A percentile compares a stretch with the other conserved stretches of the same genome.
Evolutionary conservation across 2,329 filamentous ascomycete genomes (phyloP).

Genomic region (Sordariomycetes sp.): DNA sequence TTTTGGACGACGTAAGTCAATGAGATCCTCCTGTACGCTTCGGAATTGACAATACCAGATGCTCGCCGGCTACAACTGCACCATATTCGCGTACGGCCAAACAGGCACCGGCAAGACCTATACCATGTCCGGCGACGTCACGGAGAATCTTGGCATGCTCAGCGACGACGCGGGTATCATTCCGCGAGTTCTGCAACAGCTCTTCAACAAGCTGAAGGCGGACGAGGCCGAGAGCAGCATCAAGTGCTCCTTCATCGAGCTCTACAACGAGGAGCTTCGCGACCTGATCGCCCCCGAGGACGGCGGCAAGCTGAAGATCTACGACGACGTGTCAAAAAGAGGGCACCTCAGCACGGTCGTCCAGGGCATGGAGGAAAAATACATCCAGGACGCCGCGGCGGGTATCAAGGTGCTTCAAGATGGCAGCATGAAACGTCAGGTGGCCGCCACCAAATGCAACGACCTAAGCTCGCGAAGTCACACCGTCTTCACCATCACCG

Average conservation of each 20-base stretch:
- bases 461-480: constrained; percentile 95
- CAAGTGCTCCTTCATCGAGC: constrained; percentile 96
- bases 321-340: constrained; percentile 79
- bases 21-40: not conserved
- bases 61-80: constrained; percentile 91
- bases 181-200: constrained; percentile 75
- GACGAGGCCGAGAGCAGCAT: constrained; percentile 79
- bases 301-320: constrained; percentile 83
- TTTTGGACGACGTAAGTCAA: constrained; percentile 74
- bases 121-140: constrained; percentile 98
- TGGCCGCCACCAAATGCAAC: constrained; percentile 99
- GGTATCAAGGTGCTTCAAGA: constrained; percentile 83
- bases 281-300: constrained; percentile 82
- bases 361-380: constrained; percentile 94
- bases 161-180: constrained; percentile 94
- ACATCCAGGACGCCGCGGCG: constrained; percentile 75
- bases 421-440: constrained; percentile 88
- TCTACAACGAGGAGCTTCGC: constrained; percentile 95
- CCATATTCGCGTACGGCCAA: constrained; percentile 97
- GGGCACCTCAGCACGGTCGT: constrained; percentile 81
- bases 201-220: constrained; percentile 76
- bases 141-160: constrained; percentile 71
- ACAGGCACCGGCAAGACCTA: constrained; percentile 95
- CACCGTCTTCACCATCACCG: constrained; percentile 93
- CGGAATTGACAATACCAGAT: constrained; percentile 50